A percentile compares a stretch with the other conserved stretches of the same genome.
Conservation (phyloP, 2,329 filamentous ascomycete species). For the Phialophora verrucosa region DNA sequence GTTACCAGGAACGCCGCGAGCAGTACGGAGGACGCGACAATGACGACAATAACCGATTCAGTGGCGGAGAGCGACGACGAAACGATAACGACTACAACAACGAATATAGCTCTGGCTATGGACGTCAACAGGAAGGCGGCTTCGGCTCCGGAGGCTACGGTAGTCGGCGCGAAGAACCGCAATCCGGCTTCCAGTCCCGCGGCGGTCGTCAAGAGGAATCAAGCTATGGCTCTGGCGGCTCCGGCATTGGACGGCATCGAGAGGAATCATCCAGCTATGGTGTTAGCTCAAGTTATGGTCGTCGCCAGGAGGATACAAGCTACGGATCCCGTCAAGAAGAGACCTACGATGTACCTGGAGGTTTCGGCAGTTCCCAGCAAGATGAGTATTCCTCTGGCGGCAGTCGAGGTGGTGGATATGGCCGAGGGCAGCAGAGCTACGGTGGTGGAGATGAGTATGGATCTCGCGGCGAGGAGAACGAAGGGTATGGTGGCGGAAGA, state of each 20-base stretch:
- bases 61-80: constrained; percentile 9
- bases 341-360: constrained; percentile 12
- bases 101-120: constrained; percentile 24
- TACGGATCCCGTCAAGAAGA: constrained; percentile 24
- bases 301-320: constrained; percentile 8
- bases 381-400: constrained; percentile 16
- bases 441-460: constrained; percentile 21
- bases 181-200: background rate
- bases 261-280: constrained; percentile 8
- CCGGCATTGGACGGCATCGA: constrained; percentile 11
- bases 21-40: constrained; percentile 32
- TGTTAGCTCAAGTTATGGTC: constrained; percentile 12
- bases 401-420: constrained; percentile 12
- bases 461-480: constrained; percentile 23
- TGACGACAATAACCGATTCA: constrained; percentile 9
- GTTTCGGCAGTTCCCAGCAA: constrained; percentile 12
- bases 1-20: constrained; percentile 23
- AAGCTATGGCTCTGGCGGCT: constrained; percentile 9
- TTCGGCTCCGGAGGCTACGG: constrained; percentile 19
- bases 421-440: constrained; percentile 3
- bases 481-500: constrained; percentile 8
- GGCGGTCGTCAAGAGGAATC: constrained; percentile 13
- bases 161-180: constrained; percentile 22
- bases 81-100: constrained; percentile 12
- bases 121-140: constrained; percentile 18